Base-by-base conservation (phyloP, 495 filamentous ascomycete genomes). In the Articulospora tetracladia region DNA sequence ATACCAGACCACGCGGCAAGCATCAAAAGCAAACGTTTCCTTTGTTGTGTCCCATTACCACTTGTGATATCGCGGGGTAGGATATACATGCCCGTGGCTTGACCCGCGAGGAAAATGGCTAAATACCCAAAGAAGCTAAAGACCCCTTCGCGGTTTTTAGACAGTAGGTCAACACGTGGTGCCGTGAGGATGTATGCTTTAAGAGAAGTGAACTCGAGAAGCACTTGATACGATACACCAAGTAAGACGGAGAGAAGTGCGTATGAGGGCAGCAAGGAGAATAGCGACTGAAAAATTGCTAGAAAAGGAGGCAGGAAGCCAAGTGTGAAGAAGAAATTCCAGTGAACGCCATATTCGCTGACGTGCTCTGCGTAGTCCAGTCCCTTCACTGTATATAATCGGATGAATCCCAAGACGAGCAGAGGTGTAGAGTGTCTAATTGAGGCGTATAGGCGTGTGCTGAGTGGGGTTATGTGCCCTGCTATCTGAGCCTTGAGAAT, bases 321-420 rank as follows among this genome's bases (percentile, higher is more conserved):
- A 12, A 99, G 76, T 0, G 94, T 99, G 73, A 99, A 98, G 77
- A 99, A 99, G 72, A 99, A 99, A 72, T 99, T 99, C 94, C 94
- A 99, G 71, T 99, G 94, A 12, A 98, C 91, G 28, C 94, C 94
- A 66, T 99, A 99, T 66, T 99, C 94, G 1, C 91, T 93, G 34
- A 98, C 92, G 74, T 99, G 94, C 71, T 98, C 94, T 1, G 92
- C 92, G 69, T 98, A 98, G 68, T 97, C 92, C 23, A 97, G 76
- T 11, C 91, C 90, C 73, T 98, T 99, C 67, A 98, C 93, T 65
- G 85, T 96, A 56, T 88, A 86, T 19, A 98, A 74, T 23, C 94
- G 83, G 53, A 94, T 77, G 41, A 97, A 62, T 20, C 94, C 94
- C 17, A 99, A 77, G 0, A 87, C 77, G 0, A 97, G 77, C 3